phyloP scores from a whole-genome alignment of 2,329 filamentous ascomycete genomes.

The Pseudogymnoascus destructans region DNA sequence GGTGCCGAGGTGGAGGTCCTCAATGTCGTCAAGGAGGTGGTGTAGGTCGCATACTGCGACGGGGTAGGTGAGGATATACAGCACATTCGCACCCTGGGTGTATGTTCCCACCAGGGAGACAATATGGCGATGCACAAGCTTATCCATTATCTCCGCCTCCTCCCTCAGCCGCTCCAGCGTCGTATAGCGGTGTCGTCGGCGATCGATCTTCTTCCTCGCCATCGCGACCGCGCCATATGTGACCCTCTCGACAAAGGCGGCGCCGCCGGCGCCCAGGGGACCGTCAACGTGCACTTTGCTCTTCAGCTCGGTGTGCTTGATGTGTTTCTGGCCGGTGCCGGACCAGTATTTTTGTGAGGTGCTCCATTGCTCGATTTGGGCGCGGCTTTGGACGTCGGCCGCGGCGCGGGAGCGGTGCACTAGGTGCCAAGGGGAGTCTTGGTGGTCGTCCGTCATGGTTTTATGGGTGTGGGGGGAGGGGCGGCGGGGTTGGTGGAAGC shows the following conservation, averaged over 20 bases:
- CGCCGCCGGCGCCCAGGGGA: constrained; percentile 31
- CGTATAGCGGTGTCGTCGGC: constrained; percentile 12
- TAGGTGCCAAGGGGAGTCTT: not conserved
- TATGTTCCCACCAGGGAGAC: constrained; percentile 37
- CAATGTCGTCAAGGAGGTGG: constrained; percentile 32
- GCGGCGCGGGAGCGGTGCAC: constrained; percentile 17
- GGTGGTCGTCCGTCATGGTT: not conserved
- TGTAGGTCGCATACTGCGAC: constrained; percentile 35
- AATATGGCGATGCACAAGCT: constrained; percentile 35
- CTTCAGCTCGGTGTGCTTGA: constrained; percentile 14
- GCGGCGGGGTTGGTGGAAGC: not conserved
- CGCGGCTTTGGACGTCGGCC: constrained; percentile 15
- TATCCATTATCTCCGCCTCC: constrained; percentile 36
- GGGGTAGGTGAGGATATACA: constrained; percentile 36
- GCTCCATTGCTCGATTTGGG: constrained; percentile 20
- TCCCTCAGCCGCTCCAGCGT: constrained; percentile 31
- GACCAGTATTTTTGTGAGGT: constrained; percentile 18
- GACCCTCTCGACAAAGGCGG: constrained; percentile 34
- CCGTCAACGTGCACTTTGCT: constrained; percentile 16
- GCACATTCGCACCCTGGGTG: constrained; percentile 28
- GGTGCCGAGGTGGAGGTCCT: constrained; percentile 29
- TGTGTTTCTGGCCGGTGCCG: constrained; percentile 18
- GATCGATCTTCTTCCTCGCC: constrained; percentile 32
- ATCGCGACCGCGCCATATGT: constrained; percentile 29
- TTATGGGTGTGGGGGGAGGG: not conserved